Base-by-base conservation (phyloP, 164 flowering plant species). In the Dillenia turbinata region DNA sequence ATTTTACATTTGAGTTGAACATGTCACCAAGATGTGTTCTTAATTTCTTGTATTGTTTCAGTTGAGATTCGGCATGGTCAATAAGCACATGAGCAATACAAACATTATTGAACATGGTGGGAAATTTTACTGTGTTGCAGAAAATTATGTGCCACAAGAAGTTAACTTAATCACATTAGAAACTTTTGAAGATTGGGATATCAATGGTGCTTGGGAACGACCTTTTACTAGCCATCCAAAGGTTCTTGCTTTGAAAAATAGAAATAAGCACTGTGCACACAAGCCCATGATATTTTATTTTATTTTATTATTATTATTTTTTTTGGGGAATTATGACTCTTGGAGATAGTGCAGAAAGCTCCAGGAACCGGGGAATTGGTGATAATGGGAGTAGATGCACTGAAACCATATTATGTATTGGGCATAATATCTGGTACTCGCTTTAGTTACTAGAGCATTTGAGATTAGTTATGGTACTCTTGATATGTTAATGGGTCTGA, bases 351-450 rank as follows among this genome's bases (percentile, higher is more conserved):
- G 15, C 80, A 87, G 90, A 83, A 51, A 82, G 82, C 69, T 66
- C 90, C 90, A n/a, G 79, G 68, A 8, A 73, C 80, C 2, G 87
- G 94, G 8, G 88, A 85, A 79, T 79, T 87, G n/a, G 82, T 87
- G 12, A 77, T 77, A 17, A 57, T 82, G 59, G 90, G 94, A 13
- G 70, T 74, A 5, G 75, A 73, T 64, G 75, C 80, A 33, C 54
- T 47, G 22, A 78, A 80, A 63, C 90, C 93, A 48, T 83, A 52
- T 66, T 45, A 71, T 54, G 87, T 69, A 57, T 13, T 85, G 12
- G 93, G 93, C 17, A 70, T 87, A 1, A 64, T 85, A 44, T 85
- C 88, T 64, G 90, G 94, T 87, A 75, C 10, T 24, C 47, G 49
- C 19, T 14, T n/a, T n/a, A 10, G 12, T 19, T 19, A 19, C 1